These are phyloP conservation scores for Cytospora leucostoma DNA, from an alignment of 2,329 filamentous ascomycete genomes.

Conservation along the genomic window DNA sequence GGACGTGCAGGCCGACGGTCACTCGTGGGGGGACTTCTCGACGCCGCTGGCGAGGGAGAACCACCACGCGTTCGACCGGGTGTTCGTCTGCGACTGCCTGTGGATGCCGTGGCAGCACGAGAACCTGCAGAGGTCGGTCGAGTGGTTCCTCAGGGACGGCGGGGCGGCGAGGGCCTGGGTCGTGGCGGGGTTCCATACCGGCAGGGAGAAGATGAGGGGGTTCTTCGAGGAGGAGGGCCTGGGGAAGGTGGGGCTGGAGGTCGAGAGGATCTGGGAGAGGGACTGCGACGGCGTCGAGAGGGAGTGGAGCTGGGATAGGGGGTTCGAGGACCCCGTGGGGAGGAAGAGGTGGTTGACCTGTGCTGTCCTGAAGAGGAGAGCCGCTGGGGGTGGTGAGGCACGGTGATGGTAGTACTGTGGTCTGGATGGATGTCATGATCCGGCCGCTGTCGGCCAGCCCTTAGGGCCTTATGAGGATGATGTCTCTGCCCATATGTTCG, in stretches of 20 bases:
- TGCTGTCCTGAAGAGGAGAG: constrained; percentile 49
- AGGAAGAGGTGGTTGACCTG: constrained; percentile 73
- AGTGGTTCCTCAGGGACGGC: constrained; percentile 57
- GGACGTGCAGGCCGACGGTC: constrained; percentile 54
- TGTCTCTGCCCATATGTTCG: neutral
- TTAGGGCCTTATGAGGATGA: neutral
- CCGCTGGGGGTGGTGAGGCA: neutral
- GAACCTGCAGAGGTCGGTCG: constrained; percentile 64
- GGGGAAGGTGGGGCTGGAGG: constrained; percentile 52
- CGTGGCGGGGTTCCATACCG: constrained; percentile 74
- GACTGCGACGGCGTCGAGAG: constrained; percentile 65
- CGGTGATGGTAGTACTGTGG: neutral
- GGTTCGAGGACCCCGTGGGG: constrained; percentile 60
- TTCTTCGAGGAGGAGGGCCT: constrained; percentile 61
- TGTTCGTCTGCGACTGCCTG: constrained; percentile 72
- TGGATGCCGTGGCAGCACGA: constrained; percentile 75
- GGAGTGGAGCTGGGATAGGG: constrained; percentile 62
- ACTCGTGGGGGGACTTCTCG: constrained; percentile 62
- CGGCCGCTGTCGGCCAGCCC: neutral
- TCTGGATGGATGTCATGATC: neutral
- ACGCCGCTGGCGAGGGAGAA: constrained; percentile 30
- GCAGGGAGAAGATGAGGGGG: constrained; percentile 61
- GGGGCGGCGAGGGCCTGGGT: constrained; percentile 58
- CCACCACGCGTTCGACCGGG: constrained; percentile 54
- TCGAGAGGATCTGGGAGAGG: constrained; percentile 69